These are phyloP conservation scores for Strobilomyces dryophilus DNA, from an alignment of 768 basidiomycete genomes.

Conservation along the genomic window DNA sequence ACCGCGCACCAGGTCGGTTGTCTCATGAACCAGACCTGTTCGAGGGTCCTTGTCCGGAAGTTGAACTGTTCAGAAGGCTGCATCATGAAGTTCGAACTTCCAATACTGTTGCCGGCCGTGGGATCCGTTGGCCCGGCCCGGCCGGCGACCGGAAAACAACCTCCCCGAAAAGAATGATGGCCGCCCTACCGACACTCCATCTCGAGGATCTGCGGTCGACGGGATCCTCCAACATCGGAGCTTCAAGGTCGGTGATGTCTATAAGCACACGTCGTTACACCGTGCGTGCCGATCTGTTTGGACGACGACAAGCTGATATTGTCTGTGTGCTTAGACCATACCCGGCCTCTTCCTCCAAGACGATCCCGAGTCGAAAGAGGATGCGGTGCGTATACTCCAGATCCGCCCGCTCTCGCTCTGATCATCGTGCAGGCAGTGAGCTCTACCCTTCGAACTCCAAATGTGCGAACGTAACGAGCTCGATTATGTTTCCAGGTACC, in stretches of 20 bases:
- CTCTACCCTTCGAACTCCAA: not conserved
- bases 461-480: not conserved
- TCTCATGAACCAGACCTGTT: too few relatives aligned
- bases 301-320: not conserved
- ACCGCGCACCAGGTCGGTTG: too few relatives aligned
- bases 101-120: too few relatives aligned
- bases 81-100: too few relatives aligned
- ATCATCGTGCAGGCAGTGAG: constrained; percentile 14
- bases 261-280: constrained; percentile 16
- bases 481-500: constrained; percentile 41
- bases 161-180: too few relatives aligned
- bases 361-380: constrained; percentile 13
- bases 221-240: too few relatives aligned
- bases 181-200: too few relatives aligned
- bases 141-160: too few relatives aligned
- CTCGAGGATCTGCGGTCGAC: too few relatives aligned
- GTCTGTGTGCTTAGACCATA: constrained; percentile 1
- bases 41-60: too few relatives aligned
- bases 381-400: constrained; percentile 7
- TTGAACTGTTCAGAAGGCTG: too few relatives aligned
- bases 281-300: constrained; percentile 5
- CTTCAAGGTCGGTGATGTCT: not conserved
- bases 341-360: constrained; percentile 18
- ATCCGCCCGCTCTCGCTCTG: not conserved
- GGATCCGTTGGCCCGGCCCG: too few relatives aligned